These are phyloP conservation scores for Fusarium cicatricum DNA, from an alignment of 2,329 filamentous ascomycete genomes.

Conservation along the genomic window DNA sequence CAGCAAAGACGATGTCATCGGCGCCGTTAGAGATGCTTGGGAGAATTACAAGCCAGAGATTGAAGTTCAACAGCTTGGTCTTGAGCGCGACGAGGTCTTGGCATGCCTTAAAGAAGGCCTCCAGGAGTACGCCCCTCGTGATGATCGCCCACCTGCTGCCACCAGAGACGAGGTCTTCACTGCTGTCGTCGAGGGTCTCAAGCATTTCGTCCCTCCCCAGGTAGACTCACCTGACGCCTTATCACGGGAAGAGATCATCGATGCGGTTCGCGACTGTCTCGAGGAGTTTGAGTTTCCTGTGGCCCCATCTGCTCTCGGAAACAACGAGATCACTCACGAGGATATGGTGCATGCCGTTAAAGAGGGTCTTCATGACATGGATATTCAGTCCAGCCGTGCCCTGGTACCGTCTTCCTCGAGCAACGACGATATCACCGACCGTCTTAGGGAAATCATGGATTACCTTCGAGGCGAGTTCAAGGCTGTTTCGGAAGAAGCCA, in stretches of 20 bases:
- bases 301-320: conserved; percentile 62
- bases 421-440: conserved; percentile 60
- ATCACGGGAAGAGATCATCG: conserved; percentile 83
- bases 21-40: conserved; percentile 89
- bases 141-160: conserved; percentile 65
- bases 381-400: conserved; percentile 53
- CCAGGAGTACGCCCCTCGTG: conserved; percentile 71
- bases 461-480: conserved; percentile 67
- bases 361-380: conserved; percentile 63
- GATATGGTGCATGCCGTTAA: conserved; percentile 72
- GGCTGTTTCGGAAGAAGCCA: conserved; percentile 68
- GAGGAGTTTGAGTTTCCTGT: conserved; percentile 83
- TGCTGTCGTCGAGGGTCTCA: conserved; percentile 85
- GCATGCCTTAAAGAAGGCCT: conserved; percentile 87
- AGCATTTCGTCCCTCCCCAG: conserved; percentile 79
- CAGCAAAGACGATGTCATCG: conserved; percentile 83
- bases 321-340: conserved; percentile 63
- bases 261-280: conserved; percentile 84
- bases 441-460: conserved; percentile 72
- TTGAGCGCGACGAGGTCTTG: conserved; percentile 90
- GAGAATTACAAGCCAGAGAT: conserved; percentile 95
- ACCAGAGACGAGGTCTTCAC: conserved; percentile 86
- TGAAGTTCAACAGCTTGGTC: conserved; percentile 85
- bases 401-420: conserved; percentile 53
- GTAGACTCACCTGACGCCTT: conserved; percentile 74